Base-by-base conservation (phyloP, 306 rosid genomes). In the Cicer bijugum region DNA sequence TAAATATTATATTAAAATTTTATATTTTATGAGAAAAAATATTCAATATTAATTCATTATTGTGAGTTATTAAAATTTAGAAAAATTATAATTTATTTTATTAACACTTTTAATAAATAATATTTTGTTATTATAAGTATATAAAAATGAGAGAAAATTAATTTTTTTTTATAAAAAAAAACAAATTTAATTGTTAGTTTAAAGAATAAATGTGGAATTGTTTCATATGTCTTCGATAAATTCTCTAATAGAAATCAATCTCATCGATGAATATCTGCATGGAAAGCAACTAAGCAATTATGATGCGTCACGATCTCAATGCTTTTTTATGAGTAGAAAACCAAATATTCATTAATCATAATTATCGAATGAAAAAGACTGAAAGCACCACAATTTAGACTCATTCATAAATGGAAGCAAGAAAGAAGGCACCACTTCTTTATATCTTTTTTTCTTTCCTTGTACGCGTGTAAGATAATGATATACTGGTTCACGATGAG, bases 241-340 rank as follows among this genome's bases (percentile, higher is more conserved):
- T 28, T 28, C 5, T 28, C 35, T 28, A 28, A 28, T 28, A 28
- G 35, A 28, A 28, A 28, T 35, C 20, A 61, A 46, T 56, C 47
- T 46, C 8, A 39, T 35, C 47, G 46, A n/a, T n/a, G 65, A 35
- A 15, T 20, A 72, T 80, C 52, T 83, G 80, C 84, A 83, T 68
- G 80, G 87, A 84, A 68, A 80, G 68, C 80, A 77, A 77, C 75
- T 50, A 58, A 40, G 39, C 79, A 67, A 46, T 12, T 44, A 67
- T 37, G 85, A 28, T 9, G 52, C 8, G 53, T 75, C 79, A 4
- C 65, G 19, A 61, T 85, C 78, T 35, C 16, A 67, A 52, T 53
- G 42, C 78, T 73, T 84, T 75, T 57, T 59, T 67, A 39, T 11
- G 43, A 35, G 71, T 58, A 57, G 80, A 59, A 75, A 68, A 63